A percentile compares a stretch with the other conserved stretches of the same genome.
phyloP scores from a whole-genome alignment of 2,329 filamentous ascomycete species.

The Aspergillus fijiensis region DNA sequence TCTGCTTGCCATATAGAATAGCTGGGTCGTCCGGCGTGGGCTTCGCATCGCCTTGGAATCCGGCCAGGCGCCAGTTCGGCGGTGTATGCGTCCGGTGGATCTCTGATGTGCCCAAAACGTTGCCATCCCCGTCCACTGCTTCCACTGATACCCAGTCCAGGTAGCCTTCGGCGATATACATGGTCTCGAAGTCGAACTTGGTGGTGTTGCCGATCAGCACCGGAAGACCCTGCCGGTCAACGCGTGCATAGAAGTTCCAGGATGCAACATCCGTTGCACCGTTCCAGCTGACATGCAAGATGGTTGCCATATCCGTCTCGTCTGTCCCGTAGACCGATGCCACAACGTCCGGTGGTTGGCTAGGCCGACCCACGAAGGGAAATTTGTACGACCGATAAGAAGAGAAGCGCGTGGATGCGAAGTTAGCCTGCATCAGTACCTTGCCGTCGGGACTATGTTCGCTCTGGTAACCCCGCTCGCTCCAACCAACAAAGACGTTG shows the following conservation, averaged over 20 bases:
- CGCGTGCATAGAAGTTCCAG: conserved; percentile 37
- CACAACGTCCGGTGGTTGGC: conserved; percentile 32
- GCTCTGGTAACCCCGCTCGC: conserved; percentile 36
- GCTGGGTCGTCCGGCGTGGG: conserved; percentile 32
- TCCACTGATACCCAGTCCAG: conserved; percentile 34
- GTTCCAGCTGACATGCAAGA: conserved; percentile 47
- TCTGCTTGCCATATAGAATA: conserved; percentile 18
- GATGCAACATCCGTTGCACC: conserved; percentile 49
- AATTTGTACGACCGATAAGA: conserved; percentile 45
- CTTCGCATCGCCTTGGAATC: conserved; percentile 24
- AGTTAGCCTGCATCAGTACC: conserved; percentile 38
- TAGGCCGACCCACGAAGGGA: conserved; percentile 37
- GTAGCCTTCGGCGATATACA: conserved; percentile 32
- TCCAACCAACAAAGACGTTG: conserved; percentile 42
- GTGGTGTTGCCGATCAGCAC: conserved; percentile 27
- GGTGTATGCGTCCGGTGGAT: conserved; percentile 27
- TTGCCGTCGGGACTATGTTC: conserved; percentile 38
- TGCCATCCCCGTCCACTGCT: conserved; percentile 28
- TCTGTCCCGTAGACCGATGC: conserved; percentile 33
- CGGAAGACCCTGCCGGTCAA: conserved; percentile 22
- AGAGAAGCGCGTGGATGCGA: conserved; percentile 34
- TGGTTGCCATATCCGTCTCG: conserved; percentile 22
- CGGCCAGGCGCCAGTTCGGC: conserved; percentile 31
- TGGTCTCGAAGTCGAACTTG: conserved; percentile 41
- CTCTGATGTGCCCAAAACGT: conserved; percentile 29